Base-by-base conservation (phyloP, 1,284 basidiomycete genomes). In the Apiotrichum akiyoshidainum region DNA sequence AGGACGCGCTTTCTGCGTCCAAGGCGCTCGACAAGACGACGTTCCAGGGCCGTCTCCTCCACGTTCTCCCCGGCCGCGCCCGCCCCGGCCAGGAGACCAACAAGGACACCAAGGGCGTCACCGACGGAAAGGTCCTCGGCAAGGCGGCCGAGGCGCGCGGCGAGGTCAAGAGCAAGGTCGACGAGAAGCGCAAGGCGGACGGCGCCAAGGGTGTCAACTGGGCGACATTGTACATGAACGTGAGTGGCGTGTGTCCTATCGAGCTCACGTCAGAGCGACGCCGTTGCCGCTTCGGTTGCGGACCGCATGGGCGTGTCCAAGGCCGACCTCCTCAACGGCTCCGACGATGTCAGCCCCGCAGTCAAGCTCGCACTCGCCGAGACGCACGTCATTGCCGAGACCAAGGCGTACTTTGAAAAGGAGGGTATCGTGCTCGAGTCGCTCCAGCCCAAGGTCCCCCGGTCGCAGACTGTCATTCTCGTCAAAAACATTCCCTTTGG, bases 401-500 rank as follows among this genome's bases (percentile, higher is more conserved):
- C 94, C 0, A 96, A 95, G 71, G 80, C 87, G 2, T 97, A 88
- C 78, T 86, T 92, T 34, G 88, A 91, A 69, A 70, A 84, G 26
- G 75, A 82, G 57, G 82, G 82, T 7, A 80, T 83, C 54, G 73
- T 79, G 9, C 68, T 84, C 39, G 80, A 80, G 17, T 69, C 78
- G 0, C 75, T 83, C 39, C 65, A 74, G 9, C 69, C 82, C 2
- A 79, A 80, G 0, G 83, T 85, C 2, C 74, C 78, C 2, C 77
- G 82, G 10, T 92, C 90, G 0, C 86, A 90, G 67, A 94, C 90
- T 0, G 86, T 84, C 47, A 87, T 98, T 57, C 83, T 99, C 11
- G 90, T 98, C 61, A 99, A 99, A 81, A 98, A 99, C 78, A 93
- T 99, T 46, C 94, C 95, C 0, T 96, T 90, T 69, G 92, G 92